Evolutionary conservation across 345 rosid species (phyloP).

Genomic region (Excoecaria agallocha): DNA sequence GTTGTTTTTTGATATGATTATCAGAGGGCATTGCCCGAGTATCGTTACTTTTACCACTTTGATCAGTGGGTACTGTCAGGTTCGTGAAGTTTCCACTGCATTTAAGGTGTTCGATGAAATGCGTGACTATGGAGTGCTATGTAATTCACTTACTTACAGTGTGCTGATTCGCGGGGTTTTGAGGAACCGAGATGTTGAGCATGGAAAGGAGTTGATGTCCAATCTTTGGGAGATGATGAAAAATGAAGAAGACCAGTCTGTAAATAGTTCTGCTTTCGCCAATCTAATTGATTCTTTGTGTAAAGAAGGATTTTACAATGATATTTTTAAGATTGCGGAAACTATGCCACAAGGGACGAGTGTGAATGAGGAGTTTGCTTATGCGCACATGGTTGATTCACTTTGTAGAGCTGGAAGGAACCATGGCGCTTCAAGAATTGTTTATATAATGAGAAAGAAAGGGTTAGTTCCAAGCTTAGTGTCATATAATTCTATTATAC

Average conservation of each 20-base stretch:
- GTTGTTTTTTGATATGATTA: slow-evolving; percentile 56
- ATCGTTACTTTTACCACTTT: slow-evolving; percentile 72
- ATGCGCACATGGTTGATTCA: slow-evolving; percentile 68
- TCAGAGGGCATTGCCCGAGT: slow-evolving; percentile 57
- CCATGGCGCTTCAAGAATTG: slow-evolving; percentile 82
- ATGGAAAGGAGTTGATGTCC: slow-evolving; percentile 41
- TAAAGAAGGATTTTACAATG: slow-evolving; percentile 57
- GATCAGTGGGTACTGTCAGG: slow-evolving; percentile 49
- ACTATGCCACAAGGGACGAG: slow-evolving; percentile 60
- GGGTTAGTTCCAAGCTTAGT: slow-evolving; percentile 50
- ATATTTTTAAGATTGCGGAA: slow-evolving; percentile 65
- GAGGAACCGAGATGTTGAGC: slow-evolving; percentile 40
- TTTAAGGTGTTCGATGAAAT: slow-evolving; percentile 72
- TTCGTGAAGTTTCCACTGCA: slow-evolving; percentile 44
- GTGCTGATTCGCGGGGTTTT: slow-evolving; percentile 57
- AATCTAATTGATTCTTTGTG: slow-evolving; percentile 65
- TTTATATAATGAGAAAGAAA: slow-evolving; percentile 65
- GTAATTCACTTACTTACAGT: slow-evolving; percentile 63
- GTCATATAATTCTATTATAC: slow-evolving; percentile 73
- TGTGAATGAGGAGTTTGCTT: slow-evolving; percentile 52
- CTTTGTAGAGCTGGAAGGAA: slow-evolving; percentile 55
- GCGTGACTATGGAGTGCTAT: slow-evolving; percentile 39
- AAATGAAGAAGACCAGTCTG: slow-evolving; percentile 37
- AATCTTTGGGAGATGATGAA: slow-evolving; percentile 64
- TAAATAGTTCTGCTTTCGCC: slow-evolving; percentile 62